These are phyloP conservation scores for Carex cristatella DNA, from an alignment of 176 grass and related monocot species.

Conservation along the genomic window DNA sequence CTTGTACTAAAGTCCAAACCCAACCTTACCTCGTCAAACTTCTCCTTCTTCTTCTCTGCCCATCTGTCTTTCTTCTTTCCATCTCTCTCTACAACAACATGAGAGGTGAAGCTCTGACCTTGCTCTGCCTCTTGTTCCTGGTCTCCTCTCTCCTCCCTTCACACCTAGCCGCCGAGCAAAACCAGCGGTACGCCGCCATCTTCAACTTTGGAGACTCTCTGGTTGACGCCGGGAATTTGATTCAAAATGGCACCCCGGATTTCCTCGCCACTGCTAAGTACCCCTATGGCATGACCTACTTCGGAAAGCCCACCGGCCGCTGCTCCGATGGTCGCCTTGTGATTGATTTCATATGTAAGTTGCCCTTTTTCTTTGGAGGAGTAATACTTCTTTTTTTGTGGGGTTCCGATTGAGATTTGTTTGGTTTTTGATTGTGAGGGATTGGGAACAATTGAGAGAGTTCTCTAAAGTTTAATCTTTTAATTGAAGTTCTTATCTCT, in stretches of 20 bases:
- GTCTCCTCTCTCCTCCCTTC: neutral
- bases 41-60: neutral
- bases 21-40: neutral
- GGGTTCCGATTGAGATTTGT: neutral
- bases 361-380: neutral
- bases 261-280: slow-evolving; percentile 19
- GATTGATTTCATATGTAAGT: slow-evolving; percentile 28
- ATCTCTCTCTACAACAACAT: neutral
- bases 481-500: neutral
- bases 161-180: neutral
- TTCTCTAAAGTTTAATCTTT: neutral
- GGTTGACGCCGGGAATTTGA: slow-evolving; percentile 22
- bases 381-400: neutral
- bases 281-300: slow-evolving; percentile 37
- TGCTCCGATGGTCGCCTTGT: slow-evolving; percentile 38
- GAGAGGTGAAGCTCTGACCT: slow-evolving; percentile 6
- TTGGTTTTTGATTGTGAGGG: neutral
- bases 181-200: slow-evolving; percentile 12
- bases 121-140: neutral
- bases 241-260: slow-evolving; percentile 7
- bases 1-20: slow-evolving; percentile 5
- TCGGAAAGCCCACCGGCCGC: slow-evolving; percentile 28
- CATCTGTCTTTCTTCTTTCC: neutral
- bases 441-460: neutral
- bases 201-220: slow-evolving; percentile 36